Percentiles rank a stretch among this genome's conserved stretches.
phyloP scores from a whole-genome alignment of 495 filamentous ascomycete species.

The Penicillium diatomitis region DNA sequence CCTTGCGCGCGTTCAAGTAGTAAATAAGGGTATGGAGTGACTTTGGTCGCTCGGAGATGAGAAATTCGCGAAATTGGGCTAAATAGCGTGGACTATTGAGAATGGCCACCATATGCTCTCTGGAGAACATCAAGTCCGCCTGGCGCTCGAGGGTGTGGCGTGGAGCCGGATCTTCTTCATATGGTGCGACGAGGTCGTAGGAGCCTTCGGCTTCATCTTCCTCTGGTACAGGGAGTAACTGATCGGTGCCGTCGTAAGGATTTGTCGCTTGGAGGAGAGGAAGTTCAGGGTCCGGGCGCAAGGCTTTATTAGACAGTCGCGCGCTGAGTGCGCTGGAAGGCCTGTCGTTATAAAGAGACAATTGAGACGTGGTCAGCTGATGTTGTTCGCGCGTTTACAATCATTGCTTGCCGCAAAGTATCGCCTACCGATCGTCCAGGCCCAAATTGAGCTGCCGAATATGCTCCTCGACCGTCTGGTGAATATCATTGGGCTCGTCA shows the following conservation, averaged over 20 bases:
- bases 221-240: constrained; percentile 20
- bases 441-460: not conserved
- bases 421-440: not conserved
- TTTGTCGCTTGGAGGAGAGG: constrained; percentile 25
- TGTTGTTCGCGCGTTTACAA: not conserved
- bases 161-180: constrained; percentile 12
- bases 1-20: constrained; percentile 59
- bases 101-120: constrained; percentile 49
- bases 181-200: constrained; percentile 26
- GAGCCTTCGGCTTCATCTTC: constrained; percentile 14
- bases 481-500: not conserved
- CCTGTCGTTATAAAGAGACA: not conserved
- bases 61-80: constrained; percentile 49
- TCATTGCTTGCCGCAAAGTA: not conserved
- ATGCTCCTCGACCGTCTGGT: not conserved
- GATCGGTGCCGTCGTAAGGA: constrained; percentile 20
- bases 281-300: constrained; percentile 21
- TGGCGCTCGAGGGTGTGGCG: constrained; percentile 44
- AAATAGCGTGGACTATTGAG: constrained; percentile 60
- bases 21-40: constrained; percentile 55
- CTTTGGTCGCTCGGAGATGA: constrained; percentile 64
- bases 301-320: constrained; percentile 14
- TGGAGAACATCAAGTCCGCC: constrained; percentile 54
- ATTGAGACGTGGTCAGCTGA: not conserved
- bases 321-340: constrained; percentile 4